These are phyloP conservation scores for Thuja plicata DNA, from an alignment of 83 land plant species.

Conservation along the genomic window DNA sequence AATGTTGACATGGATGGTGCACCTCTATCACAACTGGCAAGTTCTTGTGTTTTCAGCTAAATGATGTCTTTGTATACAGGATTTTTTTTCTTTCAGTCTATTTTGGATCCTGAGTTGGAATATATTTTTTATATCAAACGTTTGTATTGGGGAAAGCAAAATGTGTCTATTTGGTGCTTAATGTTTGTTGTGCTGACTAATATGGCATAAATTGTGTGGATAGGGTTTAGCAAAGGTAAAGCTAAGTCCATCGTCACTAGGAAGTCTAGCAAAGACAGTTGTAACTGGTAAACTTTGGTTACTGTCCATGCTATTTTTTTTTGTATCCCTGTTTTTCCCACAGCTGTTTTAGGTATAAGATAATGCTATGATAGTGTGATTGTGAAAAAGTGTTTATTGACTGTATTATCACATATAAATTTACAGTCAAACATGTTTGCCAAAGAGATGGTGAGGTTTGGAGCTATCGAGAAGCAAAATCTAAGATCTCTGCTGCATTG, in stretches of 20 bases:
- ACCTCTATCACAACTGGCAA: constrained; percentile 62
- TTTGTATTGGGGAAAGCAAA: background rate
- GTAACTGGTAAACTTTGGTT: background rate
- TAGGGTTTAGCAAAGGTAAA: constrained; percentile 83
- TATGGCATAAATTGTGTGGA: background rate
- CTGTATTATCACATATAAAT: background rate
- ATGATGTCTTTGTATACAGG: background rate
- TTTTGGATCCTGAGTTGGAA: background rate
- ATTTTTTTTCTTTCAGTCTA: background rate
- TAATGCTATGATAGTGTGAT: background rate
- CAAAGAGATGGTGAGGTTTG: constrained; percentile 64
- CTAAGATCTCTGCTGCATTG: constrained; percentile 56
- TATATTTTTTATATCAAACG: background rate
- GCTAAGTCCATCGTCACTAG: constrained; percentile 70
- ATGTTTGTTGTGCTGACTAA: background rate
- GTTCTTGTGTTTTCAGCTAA: background rate
- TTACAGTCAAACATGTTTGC: constrained; percentile 70
- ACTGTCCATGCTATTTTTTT: background rate
- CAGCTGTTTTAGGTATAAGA: background rate
- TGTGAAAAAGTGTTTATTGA: background rate
- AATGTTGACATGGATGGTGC: constrained; percentile 75
- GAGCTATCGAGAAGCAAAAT: constrained; percentile 71
- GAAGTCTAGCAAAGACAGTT: constrained; percentile 61
- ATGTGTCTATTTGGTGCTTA: background rate
- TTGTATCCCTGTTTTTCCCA: background rate